These are phyloP conservation scores for Trypanosomatidae sp. DNA, from an alignment of 208 protist genomes.

Conservation along the genomic window DNA sequence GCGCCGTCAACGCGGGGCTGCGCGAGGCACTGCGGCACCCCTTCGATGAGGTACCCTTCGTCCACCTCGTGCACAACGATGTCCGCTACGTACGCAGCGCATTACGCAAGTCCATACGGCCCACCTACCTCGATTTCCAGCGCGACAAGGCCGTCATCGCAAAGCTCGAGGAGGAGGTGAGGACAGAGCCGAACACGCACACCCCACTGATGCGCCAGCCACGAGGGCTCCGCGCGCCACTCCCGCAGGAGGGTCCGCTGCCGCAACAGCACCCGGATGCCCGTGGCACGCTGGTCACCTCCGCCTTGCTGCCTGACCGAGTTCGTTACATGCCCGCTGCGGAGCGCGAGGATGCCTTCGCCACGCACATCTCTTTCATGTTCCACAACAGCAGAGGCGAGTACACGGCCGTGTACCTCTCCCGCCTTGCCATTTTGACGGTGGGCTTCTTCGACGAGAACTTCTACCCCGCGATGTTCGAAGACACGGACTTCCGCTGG, in stretches of 20 bases:
- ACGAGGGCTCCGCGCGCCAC: slow-evolving; percentile 13
- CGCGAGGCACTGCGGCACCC: slow-evolving; percentile 31
- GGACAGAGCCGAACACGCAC: slow-evolving; percentile 27
- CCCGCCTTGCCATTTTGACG: slow-evolving; percentile 39
- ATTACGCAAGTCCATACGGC: too few relatives aligned
- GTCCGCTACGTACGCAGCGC: slow-evolving; percentile 33
- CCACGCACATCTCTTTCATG: slow-evolving; percentile 3
- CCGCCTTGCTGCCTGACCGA: slow-evolving; percentile 46
- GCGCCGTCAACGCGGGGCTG: slow-evolving; percentile 35
- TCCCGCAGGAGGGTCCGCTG: slow-evolving; percentile 11
- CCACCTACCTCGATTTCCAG: too few relatives aligned
- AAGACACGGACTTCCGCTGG: slow-evolving; percentile 45
- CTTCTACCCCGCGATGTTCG: slow-evolving; percentile 42
- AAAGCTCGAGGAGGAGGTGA: slow-evolving; percentile 31
- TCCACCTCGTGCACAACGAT: slow-evolving; percentile 34
- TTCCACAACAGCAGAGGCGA: slow-evolving; percentile 27
- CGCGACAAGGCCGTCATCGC: slow-evolving; percentile 24
- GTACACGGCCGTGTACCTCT: slow-evolving; percentile 27
- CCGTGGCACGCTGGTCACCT: slow-evolving; percentile 33
- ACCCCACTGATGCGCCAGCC: slow-evolving; percentile 29
- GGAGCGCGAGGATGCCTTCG: slow-evolving; percentile 3
- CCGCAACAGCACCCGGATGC: slow-evolving; percentile 18
- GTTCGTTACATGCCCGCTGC: slow-evolving; percentile 28
- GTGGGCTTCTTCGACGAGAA: slow-evolving; percentile 66
- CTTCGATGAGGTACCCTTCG: slow-evolving; percentile 34